Conservation (phyloP, 192 early-diverging fungal species). For the Allomyces arbusculus region DNA sequence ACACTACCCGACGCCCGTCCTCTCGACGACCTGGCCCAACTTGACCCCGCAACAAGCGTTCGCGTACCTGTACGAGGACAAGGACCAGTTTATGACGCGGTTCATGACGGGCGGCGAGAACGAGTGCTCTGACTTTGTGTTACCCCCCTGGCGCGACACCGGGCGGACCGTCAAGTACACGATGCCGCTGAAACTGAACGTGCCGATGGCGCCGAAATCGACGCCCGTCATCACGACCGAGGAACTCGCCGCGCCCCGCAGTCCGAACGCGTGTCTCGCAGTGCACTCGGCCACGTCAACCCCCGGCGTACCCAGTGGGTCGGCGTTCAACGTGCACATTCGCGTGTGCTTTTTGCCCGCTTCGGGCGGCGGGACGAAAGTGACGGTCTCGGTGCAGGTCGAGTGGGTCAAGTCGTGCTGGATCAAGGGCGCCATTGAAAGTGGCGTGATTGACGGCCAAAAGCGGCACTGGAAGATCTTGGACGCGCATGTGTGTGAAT, state of each 20-base stretch:
- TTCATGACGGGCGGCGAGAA: background rate
- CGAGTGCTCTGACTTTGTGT: too few relatives aligned
- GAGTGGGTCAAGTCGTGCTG: too few relatives aligned
- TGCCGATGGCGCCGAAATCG: slow-evolving; percentile 14
- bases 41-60: background rate
- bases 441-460: too few relatives aligned
- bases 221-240: slow-evolving; percentile 18
- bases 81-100: background rate
- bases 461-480: too few relatives aligned
- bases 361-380: too few relatives aligned
- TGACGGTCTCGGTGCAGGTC: too few relatives aligned
- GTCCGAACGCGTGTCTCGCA: slow-evolving; percentile 7
- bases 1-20: background rate
- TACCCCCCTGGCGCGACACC: slow-evolving; percentile 6
- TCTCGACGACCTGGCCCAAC: background rate
- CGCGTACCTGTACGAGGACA: too few relatives aligned
- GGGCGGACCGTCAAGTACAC: slow-evolving; percentile 13
- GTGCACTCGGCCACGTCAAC: slow-evolving; percentile 21
- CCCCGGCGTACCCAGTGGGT: slow-evolving; percentile 22
- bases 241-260: slow-evolving; percentile 11
- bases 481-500: too few relatives aligned
- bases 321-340: slow-evolving; percentile 21
- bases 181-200: slow-evolving; percentile 8
- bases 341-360: slow-evolving; percentile 13
- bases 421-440: too few relatives aligned